Base-by-base conservation (phyloP, 768 basidiomycete species). In the Leccinum variicolor region DNA sequence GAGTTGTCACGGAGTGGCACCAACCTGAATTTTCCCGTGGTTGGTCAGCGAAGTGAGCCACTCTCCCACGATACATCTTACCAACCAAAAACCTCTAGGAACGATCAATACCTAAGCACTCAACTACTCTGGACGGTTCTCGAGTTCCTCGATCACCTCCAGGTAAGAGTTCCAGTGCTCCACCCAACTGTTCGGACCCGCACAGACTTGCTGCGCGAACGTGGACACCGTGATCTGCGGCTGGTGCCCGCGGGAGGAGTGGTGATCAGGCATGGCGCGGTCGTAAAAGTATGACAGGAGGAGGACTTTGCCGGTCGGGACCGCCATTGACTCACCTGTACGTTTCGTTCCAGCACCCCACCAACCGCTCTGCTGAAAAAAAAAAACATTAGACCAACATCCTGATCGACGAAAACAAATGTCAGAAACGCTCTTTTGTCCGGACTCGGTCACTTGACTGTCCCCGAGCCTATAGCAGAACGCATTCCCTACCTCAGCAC, bases 211-310 rank as follows among this genome's bases (percentile, higher is more conserved):
- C 49, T 75, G 67, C 0, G 94, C 80, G 66, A 95, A 74, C 17
- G 80, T 80, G 41, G 81, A 75, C 17, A 94, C 75, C 2, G 78
- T 79, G 46, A 86, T 58, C 21, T 52, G 60, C 28, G 65, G 50
- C 65, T 73, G 58, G 52, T 6, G 15, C 68, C 74, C 17, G 19
- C 41, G 26, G 45, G 60, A n/a, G 39, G 62, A 28, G 52, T 57
- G 52, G 74, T 73, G 52, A 94, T 75, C 58, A 99, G 83, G 0
- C 28, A 79, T 74, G 57, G 95, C 79, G 39, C 97, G 90, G 78
- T 98, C 97, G 77, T 93, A 97, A 76, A 98, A 99, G 80, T 98
- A 99, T 23, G 94, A 97, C 2, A 99, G 81, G n/a, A 96, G 83
- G 26, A 96, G 83, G 62, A 95, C 81, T 66, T 87, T 87, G 57